Base-by-base conservation (phyloP, 306 rosid genomes). In the Cajanus cajan region DNA sequence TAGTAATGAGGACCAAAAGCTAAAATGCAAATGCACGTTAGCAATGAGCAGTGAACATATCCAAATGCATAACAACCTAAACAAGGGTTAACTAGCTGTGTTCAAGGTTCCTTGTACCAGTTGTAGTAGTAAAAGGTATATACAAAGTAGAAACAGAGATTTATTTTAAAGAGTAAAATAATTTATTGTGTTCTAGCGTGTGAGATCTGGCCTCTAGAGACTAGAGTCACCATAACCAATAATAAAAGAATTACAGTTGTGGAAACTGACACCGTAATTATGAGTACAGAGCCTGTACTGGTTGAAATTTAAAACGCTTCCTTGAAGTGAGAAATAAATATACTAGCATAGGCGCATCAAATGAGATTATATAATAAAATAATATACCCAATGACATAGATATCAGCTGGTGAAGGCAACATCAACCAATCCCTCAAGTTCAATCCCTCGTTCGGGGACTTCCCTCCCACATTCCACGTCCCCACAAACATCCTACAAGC, bases 381-480 rank as follows among this genome's bases (percentile, higher is more conserved):
- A 22, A 77, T 0, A 50, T 89, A 94, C 98, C 99, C 99, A 13
- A 93, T 50, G 59, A 89, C 94, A 62, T 89, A 93, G 61, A 93
- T 81, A 71, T 90, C 91, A 44, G 94, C 84, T 0, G 84, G 85
- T 2, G 89, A 70, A 11, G 92, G 84, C 57, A 90, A 74, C 28
- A 61, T 74, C 4, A 93, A 87, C 96, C 96, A 93, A 7, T 93
- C 87, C 69, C 63, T 82, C 71, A 90, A 71, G 65, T 89, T 79
- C 89, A 90, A 77, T 47, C 80, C 88, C 19, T 84, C 86, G 14
- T 79, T 86, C 1, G 98, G 98, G 1, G 98, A 77, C 65, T 91
- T 92, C 9, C 98, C 98, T 66, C 98, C 98, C 13, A 95, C 96
- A 80, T 95, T 95, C 98, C 98, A 95, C 40, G 98, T 95, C 79